Percentiles rank a stretch among this genome's conserved stretches.
Conservation (phyloP, 306 rosid genomes). For the Dalbergia cultrata region DNA sequence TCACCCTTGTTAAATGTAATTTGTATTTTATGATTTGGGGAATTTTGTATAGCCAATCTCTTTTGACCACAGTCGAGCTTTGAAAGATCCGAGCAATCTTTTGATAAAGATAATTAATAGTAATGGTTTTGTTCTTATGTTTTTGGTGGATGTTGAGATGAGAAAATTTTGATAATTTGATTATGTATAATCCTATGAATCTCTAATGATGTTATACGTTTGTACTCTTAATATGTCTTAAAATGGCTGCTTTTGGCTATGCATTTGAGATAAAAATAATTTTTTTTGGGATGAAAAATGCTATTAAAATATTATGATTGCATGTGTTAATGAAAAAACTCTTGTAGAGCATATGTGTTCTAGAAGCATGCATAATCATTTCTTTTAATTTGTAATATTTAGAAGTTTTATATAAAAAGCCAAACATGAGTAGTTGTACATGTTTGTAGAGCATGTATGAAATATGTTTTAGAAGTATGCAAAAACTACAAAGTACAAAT, state of each 20-base stretch:
- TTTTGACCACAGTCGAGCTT: slow-evolving; percentile 10
- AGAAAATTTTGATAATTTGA: background rate
- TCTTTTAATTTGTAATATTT: no score
- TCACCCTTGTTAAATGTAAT: slow-evolving; percentile 37
- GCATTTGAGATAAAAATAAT: no score
- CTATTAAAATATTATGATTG: no score
- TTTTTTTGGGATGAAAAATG: no score
- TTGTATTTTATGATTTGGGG: slow-evolving; percentile 29
- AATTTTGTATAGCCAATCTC: slow-evolving; percentile 49
- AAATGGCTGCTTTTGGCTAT: no score
- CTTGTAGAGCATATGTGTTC: no score
- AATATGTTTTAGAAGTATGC: no score
- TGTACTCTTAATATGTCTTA: background rate
- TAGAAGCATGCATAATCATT: no score
- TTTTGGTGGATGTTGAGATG: background rate
- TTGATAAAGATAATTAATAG: slow-evolving; percentile 8
- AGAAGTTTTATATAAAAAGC: no score
- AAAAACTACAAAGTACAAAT: background rate
- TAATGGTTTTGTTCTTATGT: no score
- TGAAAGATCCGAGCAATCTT: slow-evolving; percentile 15
- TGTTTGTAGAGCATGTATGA: no score
- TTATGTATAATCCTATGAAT: background rate
- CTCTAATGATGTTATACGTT: background rate
- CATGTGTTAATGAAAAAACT: background rate
- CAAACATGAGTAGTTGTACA: no score